Base-by-base conservation (phyloP, 1,139 yeast genomes). In the Suhomyces terraborum region DNA sequence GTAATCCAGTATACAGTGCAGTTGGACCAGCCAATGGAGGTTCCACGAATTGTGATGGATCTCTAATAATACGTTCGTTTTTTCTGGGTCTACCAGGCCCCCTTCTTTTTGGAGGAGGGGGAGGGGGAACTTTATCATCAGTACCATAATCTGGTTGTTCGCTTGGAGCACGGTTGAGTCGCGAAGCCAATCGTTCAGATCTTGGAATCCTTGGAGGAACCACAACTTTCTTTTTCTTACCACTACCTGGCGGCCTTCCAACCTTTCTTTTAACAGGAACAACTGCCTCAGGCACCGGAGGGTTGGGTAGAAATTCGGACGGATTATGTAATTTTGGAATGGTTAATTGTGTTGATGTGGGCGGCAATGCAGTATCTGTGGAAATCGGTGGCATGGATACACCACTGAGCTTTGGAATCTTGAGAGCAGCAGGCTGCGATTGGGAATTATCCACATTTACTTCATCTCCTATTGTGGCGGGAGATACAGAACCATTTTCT, bases 1-100 rank as follows among this genome's bases (percentile, higher is more conserved):
- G 84, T 29, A 77, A 68, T 1, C 95, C 95, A 0, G 89, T 82
- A 35, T 77, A 77, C 19, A 69, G 66, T 3, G 84, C 77, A 13
- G 57, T 58, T 0, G 82, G 79, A 17, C 66, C 69, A 0, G 82
- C 77, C 25, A 75, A 59, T 8, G 69, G 72, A 0, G 93, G 91
- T 55, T 85, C 93, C 10, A 65, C 59, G 66, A 84, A 73, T 26
- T 34, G 30, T 12, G 36, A 31, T 10, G 41, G 39, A 22, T 31
- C 37, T 6, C 46, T 36, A 28, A 21, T 36, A 13, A 33, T 21
- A 22, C 39, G 16, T 27, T 40, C 42, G 25, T 35, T 45, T 26
- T 39, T 42, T 6, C 41, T 33, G 22, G 43, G 45, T 64, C 61
- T 71, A 66, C 44, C 46, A 3, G 50, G 47, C 6, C 43, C 41